Evolutionary conservation across 2,329 filamentous ascomycete genomes (phyloP).

Genomic region (Paradendryphiella salina): DNA sequence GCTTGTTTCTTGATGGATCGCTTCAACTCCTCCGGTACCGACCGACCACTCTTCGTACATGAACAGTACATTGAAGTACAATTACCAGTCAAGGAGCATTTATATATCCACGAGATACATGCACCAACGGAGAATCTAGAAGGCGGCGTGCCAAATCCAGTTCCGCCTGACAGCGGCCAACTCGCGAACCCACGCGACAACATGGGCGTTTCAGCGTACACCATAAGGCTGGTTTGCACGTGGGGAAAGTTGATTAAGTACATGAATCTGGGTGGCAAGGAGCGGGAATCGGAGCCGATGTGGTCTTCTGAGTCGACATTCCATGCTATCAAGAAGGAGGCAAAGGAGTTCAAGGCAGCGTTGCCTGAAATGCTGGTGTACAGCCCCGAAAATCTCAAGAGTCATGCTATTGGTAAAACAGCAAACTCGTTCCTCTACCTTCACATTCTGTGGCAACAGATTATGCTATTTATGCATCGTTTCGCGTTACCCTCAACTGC

Average conservation of each 20-base stretch:
- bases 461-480: conserved; percentile 84
- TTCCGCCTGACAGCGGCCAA: conserved; percentile 65
- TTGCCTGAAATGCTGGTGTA: conserved; percentile 76
- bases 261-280: conserved; percentile 85
- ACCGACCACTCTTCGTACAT: conserved; percentile 86
- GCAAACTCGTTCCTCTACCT: conserved; percentile 92
- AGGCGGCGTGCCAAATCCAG: conserved; percentile 67
- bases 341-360: conserved; percentile 68
- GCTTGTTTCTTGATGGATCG: conserved; percentile 96
- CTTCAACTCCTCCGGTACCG: conserved; percentile 94
- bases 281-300: conserved; percentile 73
- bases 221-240: conserved; percentile 79
- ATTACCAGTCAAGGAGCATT: conserved; percentile 84
- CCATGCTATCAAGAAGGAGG: conserved; percentile 67
- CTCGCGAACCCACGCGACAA: conserved; percentile 72
- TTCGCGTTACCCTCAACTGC: conserved; percentile 75
- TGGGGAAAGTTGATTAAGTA: conserved; percentile 92
- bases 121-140: conserved; percentile 82
- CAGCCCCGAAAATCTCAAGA: conserved; percentile 77
- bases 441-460: conserved; percentile 88
- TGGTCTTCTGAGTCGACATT: conserved; percentile 84
- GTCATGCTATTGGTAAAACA: conserved; percentile 80
- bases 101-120: conserved; percentile 89
- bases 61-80: conserved; percentile 89
- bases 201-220: conserved; percentile 92